Evolutionary conservation across 1,139 yeast species (phyloP).

Genomic region (Wickerhamomyces sp.): DNA sequence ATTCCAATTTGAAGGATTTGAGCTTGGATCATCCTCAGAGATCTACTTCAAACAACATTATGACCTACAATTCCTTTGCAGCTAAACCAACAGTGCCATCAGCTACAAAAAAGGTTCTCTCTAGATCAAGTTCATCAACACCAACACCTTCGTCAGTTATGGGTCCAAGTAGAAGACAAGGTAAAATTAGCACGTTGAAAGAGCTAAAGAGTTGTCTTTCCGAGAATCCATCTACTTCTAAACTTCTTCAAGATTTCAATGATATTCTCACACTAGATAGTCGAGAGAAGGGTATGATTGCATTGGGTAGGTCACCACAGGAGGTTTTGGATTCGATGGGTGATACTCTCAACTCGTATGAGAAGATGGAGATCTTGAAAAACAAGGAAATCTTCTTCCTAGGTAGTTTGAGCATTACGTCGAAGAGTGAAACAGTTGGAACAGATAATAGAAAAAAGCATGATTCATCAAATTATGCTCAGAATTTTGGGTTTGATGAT

Average conservation of each 20-base stretch:
- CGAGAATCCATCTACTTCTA: slow-evolving; percentile 7
- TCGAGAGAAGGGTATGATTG: background rate
- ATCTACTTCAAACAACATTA: background rate
- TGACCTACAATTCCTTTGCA: background rate
- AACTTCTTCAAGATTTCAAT: slow-evolving; percentile 7
- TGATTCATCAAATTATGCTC: slow-evolving; percentile 6
- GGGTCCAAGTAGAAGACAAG: background rate
- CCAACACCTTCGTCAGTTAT: slow-evolving; percentile 3
- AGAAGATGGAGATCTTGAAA: slow-evolving; percentile 47
- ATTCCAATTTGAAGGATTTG: slow-evolving; percentile 13
- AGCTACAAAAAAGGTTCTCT: too few relatives aligned
- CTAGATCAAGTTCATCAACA: slow-evolving; percentile 1
- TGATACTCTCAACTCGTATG: slow-evolving; percentile 37
- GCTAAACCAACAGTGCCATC: background rate
- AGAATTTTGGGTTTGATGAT: slow-evolving; percentile 73
- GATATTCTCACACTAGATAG: background rate
- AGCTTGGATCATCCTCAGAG: slow-evolving; percentile 3
- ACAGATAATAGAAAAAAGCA: slow-evolving; percentile 2
- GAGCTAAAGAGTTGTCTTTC: slow-evolving; percentile 7
- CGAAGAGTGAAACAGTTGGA: background rate
- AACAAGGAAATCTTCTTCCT: slow-evolving; percentile 36
- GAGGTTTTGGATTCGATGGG: slow-evolving; percentile 5
- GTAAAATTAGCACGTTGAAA: slow-evolving; percentile 7
- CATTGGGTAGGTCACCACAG: background rate
- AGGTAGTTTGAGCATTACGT: slow-evolving; percentile 7